Percentiles rank a stretch among this genome's conserved stretches.
Conservation (phyloP, 257 asterid genomes). For the Capsicum chinense region DNA sequence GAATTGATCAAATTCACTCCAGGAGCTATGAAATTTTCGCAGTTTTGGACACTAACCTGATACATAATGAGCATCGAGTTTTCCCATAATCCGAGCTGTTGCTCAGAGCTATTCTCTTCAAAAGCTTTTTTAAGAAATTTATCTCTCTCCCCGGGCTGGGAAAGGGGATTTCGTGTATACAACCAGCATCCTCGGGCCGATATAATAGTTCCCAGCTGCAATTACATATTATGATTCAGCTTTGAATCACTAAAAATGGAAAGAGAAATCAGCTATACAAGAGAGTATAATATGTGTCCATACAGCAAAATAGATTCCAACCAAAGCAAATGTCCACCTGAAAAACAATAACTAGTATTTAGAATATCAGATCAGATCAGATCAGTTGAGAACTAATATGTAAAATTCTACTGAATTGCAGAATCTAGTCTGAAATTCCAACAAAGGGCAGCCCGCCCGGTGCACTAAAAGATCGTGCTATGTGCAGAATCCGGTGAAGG, state of each 20-base stretch:
- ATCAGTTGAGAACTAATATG: not conserved
- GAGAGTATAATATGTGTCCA: not conserved
- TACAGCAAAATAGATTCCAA: conserved; percentile 72
- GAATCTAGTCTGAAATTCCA: too few relatives aligned
- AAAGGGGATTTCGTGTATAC: conserved; percentile 32
- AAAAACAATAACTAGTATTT: conserved; percentile 31
- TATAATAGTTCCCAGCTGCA: conserved; percentile 67
- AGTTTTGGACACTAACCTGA: conserved; percentile 47
- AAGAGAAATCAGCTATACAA: not conserved
- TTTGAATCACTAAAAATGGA: not conserved
- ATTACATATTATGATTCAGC: not conserved
- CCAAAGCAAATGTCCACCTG: conserved; percentile 94
- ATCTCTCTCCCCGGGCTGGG: conserved; percentile 43
- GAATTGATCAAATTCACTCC: not conserved
- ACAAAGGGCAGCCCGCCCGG: too few relatives aligned
- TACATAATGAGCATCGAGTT: conserved; percentile 54
- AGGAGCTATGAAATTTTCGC: too few relatives aligned
- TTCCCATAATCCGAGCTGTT: conserved; percentile 53
- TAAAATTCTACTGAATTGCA: not conserved
- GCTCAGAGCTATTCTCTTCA: conserved; percentile 40
- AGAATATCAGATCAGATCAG: not conserved
- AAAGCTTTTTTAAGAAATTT: conserved; percentile 44
- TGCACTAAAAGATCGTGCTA: too few relatives aligned
- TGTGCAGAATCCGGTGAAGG: too few relatives aligned
- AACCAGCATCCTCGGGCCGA: conserved; percentile 66